Percentiles rank a stretch among this genome's conserved stretches.
Evolutionary conservation across 2,329 filamentous ascomycete species (phyloP).

Genomic region (Fusarium pseudonygamai): DNA sequence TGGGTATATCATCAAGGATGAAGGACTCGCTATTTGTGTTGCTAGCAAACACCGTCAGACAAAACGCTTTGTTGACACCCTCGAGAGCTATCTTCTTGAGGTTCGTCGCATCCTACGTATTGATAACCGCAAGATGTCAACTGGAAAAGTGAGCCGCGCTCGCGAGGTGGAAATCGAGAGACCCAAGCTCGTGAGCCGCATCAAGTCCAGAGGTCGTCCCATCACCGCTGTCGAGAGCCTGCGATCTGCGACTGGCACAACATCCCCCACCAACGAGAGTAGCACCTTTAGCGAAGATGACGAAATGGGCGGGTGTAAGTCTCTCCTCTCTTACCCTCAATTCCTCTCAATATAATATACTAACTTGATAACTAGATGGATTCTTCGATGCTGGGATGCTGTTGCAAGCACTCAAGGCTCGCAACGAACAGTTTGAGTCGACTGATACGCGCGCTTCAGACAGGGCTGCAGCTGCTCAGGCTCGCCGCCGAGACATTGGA

Average conservation of each 20-base stretch:
- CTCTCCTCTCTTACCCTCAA: not conserved
- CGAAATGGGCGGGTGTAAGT: conserved; percentile 92
- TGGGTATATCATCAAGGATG: conserved; percentile 93
- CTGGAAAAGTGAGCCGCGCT: conserved; percentile 59
- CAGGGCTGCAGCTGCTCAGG: conserved; percentile 67
- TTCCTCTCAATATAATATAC: conserved; percentile 25
- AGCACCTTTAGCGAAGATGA: conserved; percentile 82
- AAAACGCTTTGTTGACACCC: conserved; percentile 84
- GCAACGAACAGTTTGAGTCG: conserved; percentile 63
- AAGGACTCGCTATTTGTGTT: conserved; percentile 86
- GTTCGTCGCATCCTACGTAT: conserved; percentile 85
- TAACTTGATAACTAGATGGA: conserved; percentile 71
- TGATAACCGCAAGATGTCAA: conserved; percentile 60
- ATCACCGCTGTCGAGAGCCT: conserved; percentile 68
- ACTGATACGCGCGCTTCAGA: conserved; percentile 65
- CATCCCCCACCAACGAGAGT: conserved; percentile 75
- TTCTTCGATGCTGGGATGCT: conserved; percentile 99
- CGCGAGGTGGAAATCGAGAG: conserved; percentile 60
- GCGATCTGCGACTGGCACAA: conserved; percentile 57
- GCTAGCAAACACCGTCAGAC: conserved; percentile 95
- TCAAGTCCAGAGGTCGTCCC: conserved; percentile 78
- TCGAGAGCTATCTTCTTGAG: conserved; percentile 91
- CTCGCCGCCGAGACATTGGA: conserved; percentile 73
- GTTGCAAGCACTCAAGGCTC: conserved; percentile 83
- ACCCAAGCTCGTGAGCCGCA: conserved; percentile 54